These are phyloP conservation scores for Nitzschia inconspicua DNA, from an alignment of 108 stramenopile genomes.

Conservation along the genomic window DNA sequence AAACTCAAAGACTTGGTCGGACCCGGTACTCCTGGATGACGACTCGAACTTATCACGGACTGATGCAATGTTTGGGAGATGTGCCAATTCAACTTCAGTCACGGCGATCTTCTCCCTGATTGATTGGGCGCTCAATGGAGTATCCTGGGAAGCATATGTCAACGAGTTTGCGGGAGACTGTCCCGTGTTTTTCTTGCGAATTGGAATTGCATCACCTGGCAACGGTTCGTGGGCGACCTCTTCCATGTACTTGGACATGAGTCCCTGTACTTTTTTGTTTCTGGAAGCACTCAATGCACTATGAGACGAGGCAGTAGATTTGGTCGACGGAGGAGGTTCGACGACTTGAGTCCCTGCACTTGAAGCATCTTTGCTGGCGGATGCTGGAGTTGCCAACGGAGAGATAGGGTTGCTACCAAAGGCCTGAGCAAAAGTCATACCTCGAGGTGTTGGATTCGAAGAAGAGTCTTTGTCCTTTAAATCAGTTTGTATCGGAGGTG, in stretches of 20 bases:
- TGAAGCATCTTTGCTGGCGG: not conserved
- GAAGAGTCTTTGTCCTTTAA: not conserved
- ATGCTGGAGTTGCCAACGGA: not conserved
- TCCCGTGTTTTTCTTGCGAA: too few species aligned
- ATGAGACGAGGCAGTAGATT: conserved; percentile 10
- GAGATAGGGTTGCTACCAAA: not conserved
- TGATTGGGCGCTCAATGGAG: not conserved
- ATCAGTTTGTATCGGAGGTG: not conserved
- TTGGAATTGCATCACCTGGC: conserved; percentile 9
- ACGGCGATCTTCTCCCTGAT: not conserved
- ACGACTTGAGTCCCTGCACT: not conserved
- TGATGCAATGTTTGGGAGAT: conserved; percentile 12
- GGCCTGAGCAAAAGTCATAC: conserved; percentile 3
- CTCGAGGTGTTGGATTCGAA: not conserved
- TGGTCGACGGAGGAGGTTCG: not conserved
- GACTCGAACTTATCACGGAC: conserved; percentile 16
- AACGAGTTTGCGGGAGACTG: too few species aligned
- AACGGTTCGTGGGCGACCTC: conserved; percentile 8
- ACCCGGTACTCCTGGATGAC: not conserved
- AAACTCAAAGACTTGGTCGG: conserved; percentile 4
- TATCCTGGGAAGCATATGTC: not conserved
- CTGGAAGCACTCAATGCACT: conserved; percentile 13
- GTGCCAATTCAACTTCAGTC: not conserved
- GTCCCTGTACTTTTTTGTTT: conserved; percentile 9
- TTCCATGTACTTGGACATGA: conserved; percentile 20